phyloP scores from a whole-genome alignment of 2,329 filamentous ascomycete species.

The Metarhizium sp. region DNA sequence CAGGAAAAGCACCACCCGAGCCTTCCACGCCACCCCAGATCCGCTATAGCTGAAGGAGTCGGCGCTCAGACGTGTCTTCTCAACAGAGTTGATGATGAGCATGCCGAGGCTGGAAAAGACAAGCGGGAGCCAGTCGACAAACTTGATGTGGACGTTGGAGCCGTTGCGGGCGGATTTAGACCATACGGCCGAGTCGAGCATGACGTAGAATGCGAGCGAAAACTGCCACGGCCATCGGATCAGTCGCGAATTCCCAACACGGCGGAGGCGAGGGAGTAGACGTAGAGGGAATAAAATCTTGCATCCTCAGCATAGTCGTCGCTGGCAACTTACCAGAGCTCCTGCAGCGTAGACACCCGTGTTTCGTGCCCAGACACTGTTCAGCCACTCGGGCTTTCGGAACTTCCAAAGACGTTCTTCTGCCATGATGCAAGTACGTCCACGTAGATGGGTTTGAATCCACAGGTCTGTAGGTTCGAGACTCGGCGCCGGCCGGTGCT shows the following conservation, averaged over 20 bases:
- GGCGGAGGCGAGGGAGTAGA: not conserved
- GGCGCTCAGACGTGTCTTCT: constrained; percentile 54
- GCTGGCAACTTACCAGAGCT: constrained; percentile 42
- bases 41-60: constrained; percentile 56
- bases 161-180: constrained; percentile 52
- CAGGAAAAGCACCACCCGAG: constrained; percentile 56
- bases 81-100: constrained; percentile 63
- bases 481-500: constrained; percentile 7
- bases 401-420: constrained; percentile 62
- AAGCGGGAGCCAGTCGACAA: constrained; percentile 61
- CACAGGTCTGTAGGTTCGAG: not conserved
- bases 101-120: constrained; percentile 59
- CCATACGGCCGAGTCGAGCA: constrained; percentile 60
- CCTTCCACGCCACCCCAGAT: constrained; percentile 58
- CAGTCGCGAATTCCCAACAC: not conserved
- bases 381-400: constrained; percentile 56
- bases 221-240: constrained; percentile 33
- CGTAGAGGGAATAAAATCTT: not conserved
- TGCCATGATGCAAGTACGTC: constrained; percentile 34
- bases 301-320: not conserved
- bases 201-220: constrained; percentile 58
- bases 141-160: constrained; percentile 51
- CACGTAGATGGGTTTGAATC: too few relatives aligned
- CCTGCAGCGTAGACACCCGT: constrained; percentile 54
- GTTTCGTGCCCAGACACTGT: constrained; percentile 54